Conservation (phyloP, 2,329 filamentous ascomycete genomes). For the Orbilia oligospora region DNA sequence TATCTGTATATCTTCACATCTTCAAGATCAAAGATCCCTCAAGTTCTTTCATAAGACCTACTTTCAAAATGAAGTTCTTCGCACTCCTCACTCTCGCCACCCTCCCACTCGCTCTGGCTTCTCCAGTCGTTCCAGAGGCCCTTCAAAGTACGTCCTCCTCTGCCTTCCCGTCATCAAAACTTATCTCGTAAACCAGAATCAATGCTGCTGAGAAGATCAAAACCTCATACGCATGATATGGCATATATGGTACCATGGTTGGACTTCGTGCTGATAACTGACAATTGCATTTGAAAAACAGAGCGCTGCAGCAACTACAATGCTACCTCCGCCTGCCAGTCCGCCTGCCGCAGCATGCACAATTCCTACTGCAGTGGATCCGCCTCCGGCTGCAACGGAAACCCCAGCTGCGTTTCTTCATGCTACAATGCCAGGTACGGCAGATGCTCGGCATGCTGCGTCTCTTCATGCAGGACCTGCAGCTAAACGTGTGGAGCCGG, state of each 20-base stretch:
- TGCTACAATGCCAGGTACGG: conserved; percentile 8
- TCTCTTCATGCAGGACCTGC: too few species aligned
- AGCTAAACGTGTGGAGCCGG: too few species aligned
- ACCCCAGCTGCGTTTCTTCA: background rate
- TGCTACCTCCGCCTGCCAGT: conserved; percentile 1
- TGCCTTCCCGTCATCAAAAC: too few species aligned
- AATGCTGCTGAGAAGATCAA: too few species aligned
- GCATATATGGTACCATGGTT: too few species aligned
- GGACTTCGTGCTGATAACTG: background rate
- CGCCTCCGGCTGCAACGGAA: background rate
- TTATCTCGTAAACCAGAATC: too few species aligned
- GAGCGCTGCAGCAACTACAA: conserved; percentile 4
- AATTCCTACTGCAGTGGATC: background rate
- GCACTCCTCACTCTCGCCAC: conserved; percentile 1
- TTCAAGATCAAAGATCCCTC: background rate
- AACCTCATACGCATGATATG: background rate
- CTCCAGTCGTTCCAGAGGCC: background rate
- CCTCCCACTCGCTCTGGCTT: conserved; percentile 5
- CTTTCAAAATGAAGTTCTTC: conserved; percentile 1
- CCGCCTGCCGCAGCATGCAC: background rate
- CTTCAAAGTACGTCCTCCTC: conserved; percentile 1
- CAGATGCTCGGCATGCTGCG: conserved; percentile 1
- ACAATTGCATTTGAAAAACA: background rate
- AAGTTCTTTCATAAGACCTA: background rate
- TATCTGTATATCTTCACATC: background rate